Evolutionary conservation across 768 basidiomycete species (phyloP), one percentile per base, ranked within the genome.

Genomic region (Podaxis sp.): DNA sequence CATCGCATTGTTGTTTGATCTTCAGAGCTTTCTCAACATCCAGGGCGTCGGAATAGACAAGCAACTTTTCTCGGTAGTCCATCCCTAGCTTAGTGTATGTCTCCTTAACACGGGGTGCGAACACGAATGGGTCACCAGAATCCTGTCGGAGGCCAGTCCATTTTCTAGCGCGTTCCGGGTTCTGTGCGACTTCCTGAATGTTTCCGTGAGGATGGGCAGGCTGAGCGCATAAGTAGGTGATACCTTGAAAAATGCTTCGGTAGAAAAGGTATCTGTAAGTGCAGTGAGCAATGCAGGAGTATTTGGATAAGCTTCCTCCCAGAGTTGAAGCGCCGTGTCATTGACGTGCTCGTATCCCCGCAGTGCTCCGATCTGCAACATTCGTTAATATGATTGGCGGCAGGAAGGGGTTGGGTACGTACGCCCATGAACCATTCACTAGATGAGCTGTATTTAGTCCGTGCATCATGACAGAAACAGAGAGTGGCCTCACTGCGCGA

Each of bases 251-350:
- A 98, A 99, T 0, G 84, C 87, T 36, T 84, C 76, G 1, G 91
- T 93, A 5, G 95, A 91, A 75, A 97, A 99, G 0, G 97, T 99
- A 75, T 99, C 97, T 13, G 97, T 97, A 37, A 98, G 78, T 20
- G 95, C 94, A 62, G 93, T 84, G 58, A 89, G 82, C 2, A 70
- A 62, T 4, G 69, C 66, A 30, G 86, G 76, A 36, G 77, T 66
- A 70, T 84, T 73, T 4, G 77, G 75, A 68, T 91, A 89, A 46
- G 90, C 87, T 52, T 84, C 75, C 70, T 98, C 92, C 97, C 97
- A 99, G 56, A 93, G 82, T 48, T 89, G 82, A 71, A 99, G 79
- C 0, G 95, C 93, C 11, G 78, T 75, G 0, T 79, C 76, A 71
- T 97, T 94, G 20, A 87, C 87, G 41, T 83, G 74, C 60, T 89